Evolutionary conservation across 257 asterid genomes (phyloP).

Genomic region (Mitragyna speciosa): DNA sequence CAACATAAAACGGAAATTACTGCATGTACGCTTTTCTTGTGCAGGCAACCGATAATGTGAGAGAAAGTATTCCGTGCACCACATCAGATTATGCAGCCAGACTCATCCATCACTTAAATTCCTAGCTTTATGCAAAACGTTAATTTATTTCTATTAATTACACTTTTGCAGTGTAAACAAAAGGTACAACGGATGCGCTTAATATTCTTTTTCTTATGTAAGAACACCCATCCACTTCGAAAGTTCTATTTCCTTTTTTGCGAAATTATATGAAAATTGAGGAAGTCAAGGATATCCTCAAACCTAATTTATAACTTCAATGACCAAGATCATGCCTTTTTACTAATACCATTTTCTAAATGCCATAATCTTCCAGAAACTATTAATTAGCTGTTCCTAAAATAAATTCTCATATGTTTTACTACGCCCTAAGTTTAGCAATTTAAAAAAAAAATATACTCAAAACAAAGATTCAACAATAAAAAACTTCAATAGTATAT

Average conservation of each 20-base stretch:
- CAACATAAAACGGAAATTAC: neutral
- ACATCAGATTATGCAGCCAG: neutral
- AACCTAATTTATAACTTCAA: neutral
- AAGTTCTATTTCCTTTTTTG: neutral
- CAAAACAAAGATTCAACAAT: neutral
- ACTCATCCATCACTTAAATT: neutral
- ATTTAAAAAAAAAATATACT: neutral
- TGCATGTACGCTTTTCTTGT: neutral
- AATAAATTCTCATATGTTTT: neutral
- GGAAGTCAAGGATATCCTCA: neutral
- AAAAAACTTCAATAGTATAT: neutral
- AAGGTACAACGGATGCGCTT: neutral
- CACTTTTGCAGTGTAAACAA: neutral
- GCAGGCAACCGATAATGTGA: neutral
- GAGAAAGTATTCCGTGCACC: neutral
- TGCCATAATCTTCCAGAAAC: neutral
- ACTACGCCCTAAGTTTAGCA: neutral
- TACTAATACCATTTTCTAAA: neutral
- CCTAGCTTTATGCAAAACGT: neutral
- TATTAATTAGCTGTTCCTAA: neutral
- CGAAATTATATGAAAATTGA: neutral
- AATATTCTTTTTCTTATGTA: too few relatives aligned
- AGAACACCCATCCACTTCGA: neutral
- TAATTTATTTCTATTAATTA: too few relatives aligned
- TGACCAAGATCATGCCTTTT: neutral